Evolutionary conservation across 495 filamentous ascomycete genomes (phyloP).

Genomic region (Neurospora sp.): DNA sequence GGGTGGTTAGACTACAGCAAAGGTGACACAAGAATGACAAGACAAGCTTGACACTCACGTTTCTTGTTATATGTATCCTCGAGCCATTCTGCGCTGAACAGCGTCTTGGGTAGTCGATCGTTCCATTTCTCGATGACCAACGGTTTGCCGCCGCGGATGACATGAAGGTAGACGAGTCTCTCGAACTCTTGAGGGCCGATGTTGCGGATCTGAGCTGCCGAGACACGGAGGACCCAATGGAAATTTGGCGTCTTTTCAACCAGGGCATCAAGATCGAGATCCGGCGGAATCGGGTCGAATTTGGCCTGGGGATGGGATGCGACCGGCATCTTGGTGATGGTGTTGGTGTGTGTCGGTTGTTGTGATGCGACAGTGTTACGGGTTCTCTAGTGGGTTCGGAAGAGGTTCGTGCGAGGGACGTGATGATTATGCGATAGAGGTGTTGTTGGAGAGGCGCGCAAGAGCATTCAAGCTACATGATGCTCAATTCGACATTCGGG

Average conservation of each 20-base stretch:
- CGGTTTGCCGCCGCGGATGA: conserved; percentile 74
- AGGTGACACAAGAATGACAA: background rate
- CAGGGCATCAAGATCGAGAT: conserved; percentile 62
- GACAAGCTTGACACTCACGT: conserved; percentile 35
- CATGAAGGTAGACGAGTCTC: conserved; percentile 64
- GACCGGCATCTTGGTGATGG: conserved; percentile 49
- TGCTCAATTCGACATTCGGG: background rate
- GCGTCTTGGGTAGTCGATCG: conserved; percentile 50
- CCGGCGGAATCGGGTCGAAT: conserved; percentile 78
- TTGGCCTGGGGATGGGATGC: conserved; percentile 53
- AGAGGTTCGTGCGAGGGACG: background rate
- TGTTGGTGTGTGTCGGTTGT: background rate
- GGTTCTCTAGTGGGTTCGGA: background rate
- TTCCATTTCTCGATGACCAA: conserved; percentile 82
- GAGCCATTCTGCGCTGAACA: conserved; percentile 77
- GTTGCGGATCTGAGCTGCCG: conserved; percentile 60
- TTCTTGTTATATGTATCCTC: conserved; percentile 61
- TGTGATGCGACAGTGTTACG: background rate
- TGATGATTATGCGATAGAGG: background rate
- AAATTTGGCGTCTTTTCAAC: conserved; percentile 76
- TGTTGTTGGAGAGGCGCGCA: background rate
- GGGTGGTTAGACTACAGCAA: background rate
- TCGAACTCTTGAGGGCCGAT: conserved; percentile 68
- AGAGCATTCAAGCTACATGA: background rate
- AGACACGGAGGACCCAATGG: conserved; percentile 65